Evolutionary conservation across 768 basidiomycete genomes (phyloP), one percentile per base, ranked within the genome.

Genomic region (Pisolithus sp.): DNA sequence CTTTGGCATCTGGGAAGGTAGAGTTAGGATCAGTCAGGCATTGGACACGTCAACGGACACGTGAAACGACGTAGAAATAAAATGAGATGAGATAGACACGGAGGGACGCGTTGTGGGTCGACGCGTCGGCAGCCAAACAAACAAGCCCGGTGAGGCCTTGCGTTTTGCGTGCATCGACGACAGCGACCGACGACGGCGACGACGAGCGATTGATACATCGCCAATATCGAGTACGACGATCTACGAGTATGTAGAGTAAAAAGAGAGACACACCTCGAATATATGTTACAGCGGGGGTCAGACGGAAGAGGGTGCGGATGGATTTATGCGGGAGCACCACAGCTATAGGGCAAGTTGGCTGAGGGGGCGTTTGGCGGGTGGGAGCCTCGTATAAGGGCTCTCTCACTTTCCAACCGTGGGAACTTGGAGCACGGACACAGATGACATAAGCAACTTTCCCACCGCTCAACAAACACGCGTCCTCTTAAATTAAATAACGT

Each of bases 1-100:
- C 69, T 89, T 90, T 59, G 88, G 87, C 89, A 89, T 91, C 84
- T 81, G 62, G 59, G 62, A 49, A 58, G 59, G 50, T 59, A 62
- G 62, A 63, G n/a, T 54, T 56, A 57, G 59, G 28, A 57, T 76
- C 55, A 76, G 69, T 50, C 60, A 53, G 55, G 58, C 54, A 62
- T 70, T 68, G 61, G 57, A 71, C 71, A 77, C 73, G 73, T 70
- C 67, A 6, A 55, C 62, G 60, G 55, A 50, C 59, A 58, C 57
- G 65, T 55, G 57, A 69, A 59, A 53, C 28, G 40, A 50, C 67
- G 63, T 67, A 62, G 53, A 65, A 63, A 59, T 63, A 24, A 50
- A 62, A 58, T 60, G 57, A 62, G 50, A 55, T 55, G 45, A 3
- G 23, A 38, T 15, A 44, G 46, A 42, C 48, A 40, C 36, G 55